Evolutionary conservation across 2,329 filamentous ascomycete species (phyloP).

Genomic region (Fusarium marasasianum): DNA sequence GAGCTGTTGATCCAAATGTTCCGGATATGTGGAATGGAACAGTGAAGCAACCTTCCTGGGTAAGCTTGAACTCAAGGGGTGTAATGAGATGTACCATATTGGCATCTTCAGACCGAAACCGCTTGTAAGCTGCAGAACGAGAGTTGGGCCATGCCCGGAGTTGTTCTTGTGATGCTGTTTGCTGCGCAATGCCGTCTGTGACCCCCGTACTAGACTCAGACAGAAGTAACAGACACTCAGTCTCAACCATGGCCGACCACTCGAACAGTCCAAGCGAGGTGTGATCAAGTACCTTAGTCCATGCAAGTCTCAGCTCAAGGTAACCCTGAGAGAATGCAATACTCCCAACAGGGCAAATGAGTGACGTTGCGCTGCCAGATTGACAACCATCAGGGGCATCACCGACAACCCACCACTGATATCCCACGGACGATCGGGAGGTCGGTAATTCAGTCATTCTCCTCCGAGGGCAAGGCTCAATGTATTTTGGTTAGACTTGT

Average conservation of each 20-base stretch:
- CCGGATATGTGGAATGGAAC: background rate
- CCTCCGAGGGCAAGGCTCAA: background rate
- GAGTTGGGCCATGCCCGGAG: rapidly evolving
- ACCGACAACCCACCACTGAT: background rate
- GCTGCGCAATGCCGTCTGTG: background rate
- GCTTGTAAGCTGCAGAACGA: background rate
- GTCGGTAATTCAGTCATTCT: background rate
- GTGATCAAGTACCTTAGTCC: background rate
- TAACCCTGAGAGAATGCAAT: background rate
- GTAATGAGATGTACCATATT: rapidly evolving
- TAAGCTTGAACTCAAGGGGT: background rate
- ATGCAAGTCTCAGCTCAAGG: slow-evolving; percentile 1
- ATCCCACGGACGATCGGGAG: background rate
- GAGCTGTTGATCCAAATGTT: slow-evolving; percentile 22
- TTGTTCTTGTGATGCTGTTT: background rate
- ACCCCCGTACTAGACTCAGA: too few species aligned
- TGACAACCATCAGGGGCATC: background rate
- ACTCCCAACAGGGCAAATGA: background rate
- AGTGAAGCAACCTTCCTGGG: background rate
- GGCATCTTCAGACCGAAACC: rapidly evolving
- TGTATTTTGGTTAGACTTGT: background rate
- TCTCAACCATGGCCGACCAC: background rate
- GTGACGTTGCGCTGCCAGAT: background rate
- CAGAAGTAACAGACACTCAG: background rate
- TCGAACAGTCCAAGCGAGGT: rapidly evolving